Base-by-base conservation (phyloP, 2,329 filamentous ascomycete species). In the Domatiomyces catenatus region DNA sequence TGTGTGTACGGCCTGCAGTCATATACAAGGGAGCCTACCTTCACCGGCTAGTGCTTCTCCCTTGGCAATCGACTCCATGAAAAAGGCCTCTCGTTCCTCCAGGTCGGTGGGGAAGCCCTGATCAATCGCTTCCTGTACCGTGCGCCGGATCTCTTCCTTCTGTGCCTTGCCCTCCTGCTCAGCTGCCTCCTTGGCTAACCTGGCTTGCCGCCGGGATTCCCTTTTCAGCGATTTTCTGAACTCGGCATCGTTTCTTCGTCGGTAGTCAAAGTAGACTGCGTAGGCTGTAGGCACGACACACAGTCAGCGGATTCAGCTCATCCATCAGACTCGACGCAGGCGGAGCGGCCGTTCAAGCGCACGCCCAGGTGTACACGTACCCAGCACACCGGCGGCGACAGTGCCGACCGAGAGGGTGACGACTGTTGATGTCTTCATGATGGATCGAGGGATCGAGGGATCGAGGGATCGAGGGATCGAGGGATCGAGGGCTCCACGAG, bases 31-130 rank as follows among this genome's bases (percentile, higher is more conserved):
- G 26, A 45, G 51, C 79, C 67, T 77, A 92, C 88, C 86, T 68
- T 94, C 84, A 62, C 80, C 74, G 64, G 83, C 86, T 64, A 95
- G 75, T 50, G 77, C 71, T 75, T 98, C 92, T 64, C 92, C 92
- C 65, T 80, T 75, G 61, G 88, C 86, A 57, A 98, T 88, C 71
- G 94, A 87, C 66, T 87, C 82, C 80, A 96, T 94, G 72, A 98
- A 98, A 75, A 86, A 98, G 54, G 81, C 79, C 75, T 98, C 92
- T 67, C 86, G 88, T 73, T 94, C 88, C 67, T 96, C 90, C 36
- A 90, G 80, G 62, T 88, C 86, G 44, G 77, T 75, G 47, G 92
- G 92, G 76, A 94, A 95, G 51, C 90, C 92, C 68, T 94, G 88
- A 52, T 85, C 84, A 71, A 88, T 86, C 60, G 89, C 87, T 61